Evolutionary conservation across 306 rosid genomes (phyloP).

Genomic region (Spatholobus suberectus): DNA sequence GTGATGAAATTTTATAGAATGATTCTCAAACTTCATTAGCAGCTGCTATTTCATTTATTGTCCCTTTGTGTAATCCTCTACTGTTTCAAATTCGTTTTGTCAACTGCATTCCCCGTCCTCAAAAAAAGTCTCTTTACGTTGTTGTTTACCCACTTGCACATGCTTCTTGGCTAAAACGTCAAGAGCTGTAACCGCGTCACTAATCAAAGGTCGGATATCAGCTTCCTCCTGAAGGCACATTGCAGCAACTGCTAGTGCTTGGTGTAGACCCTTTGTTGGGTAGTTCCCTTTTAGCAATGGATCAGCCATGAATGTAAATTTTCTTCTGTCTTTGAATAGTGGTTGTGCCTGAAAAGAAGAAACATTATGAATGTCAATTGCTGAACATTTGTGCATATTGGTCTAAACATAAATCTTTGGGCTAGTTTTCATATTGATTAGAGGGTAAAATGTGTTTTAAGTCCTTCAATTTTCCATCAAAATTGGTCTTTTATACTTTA

Average conservation of each 20-base stretch:
- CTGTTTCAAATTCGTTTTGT: conserved; percentile 35
- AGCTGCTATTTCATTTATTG: conserved; percentile 11
- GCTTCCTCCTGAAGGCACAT: conserved; percentile 94
- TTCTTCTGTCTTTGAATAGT: conserved; percentile 73
- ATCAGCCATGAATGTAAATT: conserved; percentile 64
- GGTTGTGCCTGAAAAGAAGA: conserved; percentile 77
- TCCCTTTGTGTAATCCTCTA: conserved; percentile 22
- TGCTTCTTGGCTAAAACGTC: conserved; percentile 53
- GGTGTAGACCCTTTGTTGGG: conserved; percentile 74
- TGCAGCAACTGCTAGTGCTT: conserved; percentile 94
- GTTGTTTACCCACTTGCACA: not conserved
- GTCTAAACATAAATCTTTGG: not conserved
- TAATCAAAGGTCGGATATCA: conserved; percentile 70
- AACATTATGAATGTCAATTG: not conserved
- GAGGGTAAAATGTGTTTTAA: not conserved
- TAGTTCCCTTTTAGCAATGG: conserved; percentile 70
- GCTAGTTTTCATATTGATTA: not conserved
- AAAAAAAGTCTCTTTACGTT: not conserved
- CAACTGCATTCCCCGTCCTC: conserved; percentile 19
- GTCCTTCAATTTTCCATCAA: not conserved
- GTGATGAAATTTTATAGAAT: conserved; percentile 22
- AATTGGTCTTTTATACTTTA: not conserved
- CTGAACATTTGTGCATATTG: not conserved
- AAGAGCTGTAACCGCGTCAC: conserved; percentile 87
- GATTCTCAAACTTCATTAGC: conserved; percentile 31